Percentiles rank a stretch among this genome's conserved stretches.
Conservation (phyloP, 768 basidiomycete species). For the Pulveroboletus sp. region DNA sequence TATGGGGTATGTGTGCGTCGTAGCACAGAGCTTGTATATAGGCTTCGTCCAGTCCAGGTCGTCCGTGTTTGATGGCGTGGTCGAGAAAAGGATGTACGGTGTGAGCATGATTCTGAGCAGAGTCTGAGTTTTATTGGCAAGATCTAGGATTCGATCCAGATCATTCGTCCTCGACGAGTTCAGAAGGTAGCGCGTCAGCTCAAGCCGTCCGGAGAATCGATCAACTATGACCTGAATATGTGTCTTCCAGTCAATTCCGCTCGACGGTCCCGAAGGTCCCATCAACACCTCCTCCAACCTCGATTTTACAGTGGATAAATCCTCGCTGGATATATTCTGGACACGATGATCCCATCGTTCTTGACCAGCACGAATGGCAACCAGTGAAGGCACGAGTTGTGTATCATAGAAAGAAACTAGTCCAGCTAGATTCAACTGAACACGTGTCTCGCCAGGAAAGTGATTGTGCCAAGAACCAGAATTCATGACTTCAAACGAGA, state of each 20-base stretch:
- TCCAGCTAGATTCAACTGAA: slow-evolving; percentile 18
- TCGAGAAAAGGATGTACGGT: slow-evolving; percentile 7
- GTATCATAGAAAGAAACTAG: slow-evolving; percentile 24
- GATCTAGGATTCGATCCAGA: slow-evolving; percentile 6
- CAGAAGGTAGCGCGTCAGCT: slow-evolving; percentile 37
- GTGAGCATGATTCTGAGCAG: slow-evolving; percentile 22
- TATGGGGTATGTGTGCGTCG: slow-evolving; percentile 6
- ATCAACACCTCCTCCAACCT: slow-evolving; percentile 2
- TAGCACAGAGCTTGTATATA: slow-evolving; percentile 7
- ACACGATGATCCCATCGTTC: slow-evolving; percentile 18
- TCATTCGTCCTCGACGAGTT: slow-evolving; percentile 18
- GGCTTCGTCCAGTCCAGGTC: slow-evolving; percentile 10
- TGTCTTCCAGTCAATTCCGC: slow-evolving; percentile 42
- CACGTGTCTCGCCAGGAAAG: slow-evolving; percentile 21
- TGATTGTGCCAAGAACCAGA: slow-evolving; percentile 23
- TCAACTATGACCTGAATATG: slow-evolving; percentile 38
- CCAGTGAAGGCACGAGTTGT: slow-evolving; percentile 8
- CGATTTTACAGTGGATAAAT: slow-evolving; percentile 1
- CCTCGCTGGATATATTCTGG: slow-evolving; percentile 5
- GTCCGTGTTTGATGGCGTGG: not conserved
- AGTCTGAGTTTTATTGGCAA: slow-evolving; percentile 3
- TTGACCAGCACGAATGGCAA: slow-evolving; percentile 6
- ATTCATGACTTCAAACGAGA: slow-evolving; percentile 3
- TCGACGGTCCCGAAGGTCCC: slow-evolving; percentile 9
- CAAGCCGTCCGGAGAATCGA: slow-evolving; percentile 42